A percentile compares a stretch with the other conserved stretches of the same genome.
These are phyloP conservation scores for Pterocarpus santalinus DNA, from an alignment of 306 rosid species.

Conservation along the genomic window DNA sequence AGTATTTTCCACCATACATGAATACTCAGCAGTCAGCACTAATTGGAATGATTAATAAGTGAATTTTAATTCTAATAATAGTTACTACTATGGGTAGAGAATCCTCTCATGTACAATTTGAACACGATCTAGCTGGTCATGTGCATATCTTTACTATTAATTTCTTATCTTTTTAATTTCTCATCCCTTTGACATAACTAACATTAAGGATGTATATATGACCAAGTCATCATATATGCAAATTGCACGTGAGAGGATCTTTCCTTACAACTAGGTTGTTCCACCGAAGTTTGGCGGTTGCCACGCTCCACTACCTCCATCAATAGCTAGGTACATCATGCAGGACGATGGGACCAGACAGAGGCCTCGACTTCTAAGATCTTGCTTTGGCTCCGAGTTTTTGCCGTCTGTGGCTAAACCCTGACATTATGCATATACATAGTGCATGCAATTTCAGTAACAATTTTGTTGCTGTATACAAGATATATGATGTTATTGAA, in stretches of 20 bases:
- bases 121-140: no score
- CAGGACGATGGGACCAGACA: slow-evolving; percentile 86
- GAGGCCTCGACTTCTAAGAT: slow-evolving; percentile 83
- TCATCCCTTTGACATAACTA: no score
- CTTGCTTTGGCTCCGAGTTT: slow-evolving; percentile 57
- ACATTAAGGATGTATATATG: no score
- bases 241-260: no score
- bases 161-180: no score
- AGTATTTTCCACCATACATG: no score
- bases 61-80: not conserved
- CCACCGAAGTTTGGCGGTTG: slow-evolving; percentile 60
- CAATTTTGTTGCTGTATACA: no score
- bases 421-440: slow-evolving; percentile 43
- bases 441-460: not conserved
- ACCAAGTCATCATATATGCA: no score
- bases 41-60: slow-evolving; percentile 4
- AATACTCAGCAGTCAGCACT: not conserved
- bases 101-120: no score
- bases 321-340: slow-evolving; percentile 75
- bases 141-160: no score
- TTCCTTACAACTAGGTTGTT: slow-evolving; percentile 35
- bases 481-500: no score
- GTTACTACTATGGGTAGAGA: no score
- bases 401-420: slow-evolving; percentile 42
- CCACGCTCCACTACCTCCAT: slow-evolving; percentile 55